Evolutionary conservation across 257 asterid genomes (phyloP).

Genomic region (Apocynum venetum): DNA sequence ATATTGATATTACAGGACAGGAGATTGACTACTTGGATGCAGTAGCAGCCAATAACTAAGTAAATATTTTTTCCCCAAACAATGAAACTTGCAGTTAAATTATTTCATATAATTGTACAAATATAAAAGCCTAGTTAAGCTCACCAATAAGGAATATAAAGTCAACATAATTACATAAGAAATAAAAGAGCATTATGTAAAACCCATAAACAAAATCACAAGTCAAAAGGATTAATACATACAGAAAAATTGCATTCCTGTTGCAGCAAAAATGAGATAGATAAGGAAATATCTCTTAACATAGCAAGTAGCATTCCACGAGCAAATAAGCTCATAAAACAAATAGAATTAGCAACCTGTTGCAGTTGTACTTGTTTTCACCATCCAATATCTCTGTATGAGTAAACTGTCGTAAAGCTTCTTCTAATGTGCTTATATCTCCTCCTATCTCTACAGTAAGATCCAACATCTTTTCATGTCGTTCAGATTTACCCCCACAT

Average conservation of each 20-base stretch:
- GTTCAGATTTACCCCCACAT: constrained; percentile 66
- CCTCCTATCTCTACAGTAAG: constrained; percentile 88
- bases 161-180: not conserved
- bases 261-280: not conserved
- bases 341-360: constrained; percentile 44
- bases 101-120: not conserved
- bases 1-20: not conserved
- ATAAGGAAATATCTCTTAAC: not conserved
- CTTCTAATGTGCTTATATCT: constrained; percentile 67
- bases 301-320: not conserved
- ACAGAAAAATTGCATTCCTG: not conserved
- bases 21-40: not conserved
- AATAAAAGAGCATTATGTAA: not conserved
- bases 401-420: constrained; percentile 63
- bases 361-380: constrained; percentile 75
- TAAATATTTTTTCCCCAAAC: not conserved
- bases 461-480: constrained; percentile 80
- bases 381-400: constrained; percentile 77
- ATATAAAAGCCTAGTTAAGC: not conserved
- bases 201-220: not conserved
- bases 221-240: not conserved
- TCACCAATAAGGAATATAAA: not conserved
- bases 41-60: not conserved
- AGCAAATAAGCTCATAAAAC: not conserved
- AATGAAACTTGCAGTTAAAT: not conserved